Evolutionary conservation across 73 alveolate genomes (phyloP).

Genomic region (Symbiodinium pilosum): DNA sequence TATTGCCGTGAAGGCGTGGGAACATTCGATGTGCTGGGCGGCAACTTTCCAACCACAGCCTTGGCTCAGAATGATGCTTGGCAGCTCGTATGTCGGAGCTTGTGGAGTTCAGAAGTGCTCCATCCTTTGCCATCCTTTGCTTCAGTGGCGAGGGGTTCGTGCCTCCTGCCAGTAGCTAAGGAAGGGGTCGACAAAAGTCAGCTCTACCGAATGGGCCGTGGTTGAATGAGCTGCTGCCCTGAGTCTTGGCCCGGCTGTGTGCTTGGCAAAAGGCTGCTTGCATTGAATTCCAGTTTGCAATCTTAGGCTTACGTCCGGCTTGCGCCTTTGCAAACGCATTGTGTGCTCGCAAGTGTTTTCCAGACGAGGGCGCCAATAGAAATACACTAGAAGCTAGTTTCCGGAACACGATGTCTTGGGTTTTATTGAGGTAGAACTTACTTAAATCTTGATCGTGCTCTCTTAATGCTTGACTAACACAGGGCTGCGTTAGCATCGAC

Average conservation of each 20-base stretch:
- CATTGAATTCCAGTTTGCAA: not conserved
- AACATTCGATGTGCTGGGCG: slow-evolving; percentile 35
- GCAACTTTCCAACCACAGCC: slow-evolving; percentile 50
- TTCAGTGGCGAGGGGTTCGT: no score
- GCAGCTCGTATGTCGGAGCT: not conserved
- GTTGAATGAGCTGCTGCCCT: not conserved
- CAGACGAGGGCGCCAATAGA: not conserved
- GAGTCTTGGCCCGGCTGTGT: not conserved
- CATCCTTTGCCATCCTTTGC: no score
- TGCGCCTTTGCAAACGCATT: slow-evolving; percentile 11
- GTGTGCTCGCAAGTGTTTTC: not conserved
- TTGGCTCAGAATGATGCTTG: slow-evolving; percentile 26
- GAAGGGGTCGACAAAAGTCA: slow-evolving; percentile 15
- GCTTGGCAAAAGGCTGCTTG: not conserved
- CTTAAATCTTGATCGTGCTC: no score
- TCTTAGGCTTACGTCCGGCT: not conserved
- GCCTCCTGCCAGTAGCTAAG: no score
- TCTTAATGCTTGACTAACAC: no score
- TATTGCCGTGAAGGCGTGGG: not conserved
- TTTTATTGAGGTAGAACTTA: no score
- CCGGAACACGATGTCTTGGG: no score
- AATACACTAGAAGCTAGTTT: not conserved
- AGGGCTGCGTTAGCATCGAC: not conserved
- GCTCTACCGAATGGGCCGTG: slow-evolving; percentile 62
- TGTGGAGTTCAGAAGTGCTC: not conserved